Evolutionary conservation across 2,329 filamentous ascomycete genomes (phyloP).

Genomic region (Leptographium lundbergii): DNA sequence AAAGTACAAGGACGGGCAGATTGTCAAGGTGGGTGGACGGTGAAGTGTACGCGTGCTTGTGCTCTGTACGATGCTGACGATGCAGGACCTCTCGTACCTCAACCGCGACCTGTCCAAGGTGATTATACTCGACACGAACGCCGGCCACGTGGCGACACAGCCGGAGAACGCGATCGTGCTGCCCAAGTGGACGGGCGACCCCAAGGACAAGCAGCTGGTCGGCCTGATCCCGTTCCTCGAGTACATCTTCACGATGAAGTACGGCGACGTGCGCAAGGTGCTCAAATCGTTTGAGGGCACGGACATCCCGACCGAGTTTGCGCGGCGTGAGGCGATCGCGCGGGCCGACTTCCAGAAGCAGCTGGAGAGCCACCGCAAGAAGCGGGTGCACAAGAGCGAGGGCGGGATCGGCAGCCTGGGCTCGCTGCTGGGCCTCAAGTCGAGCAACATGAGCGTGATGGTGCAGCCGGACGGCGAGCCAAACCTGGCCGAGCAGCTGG

Average conservation of each 20-base stretch:
- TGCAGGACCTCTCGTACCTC: conserved; percentile 85
- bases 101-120: conserved; percentile 94
- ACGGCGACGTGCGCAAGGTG: conserved; percentile 73
- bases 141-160: conserved; percentile 70
- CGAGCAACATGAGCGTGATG: conserved; percentile 49
- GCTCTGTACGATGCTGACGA: neutral
- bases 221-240: conserved; percentile 91
- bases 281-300: conserved; percentile 81
- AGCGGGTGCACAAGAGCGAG: conserved; percentile 36
- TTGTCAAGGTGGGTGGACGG: conserved; percentile 66
- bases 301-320: conserved; percentile 82
- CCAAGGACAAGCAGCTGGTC: conserved; percentile 75
- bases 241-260: conserved; percentile 90
- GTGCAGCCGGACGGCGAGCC: conserved; percentile 52
- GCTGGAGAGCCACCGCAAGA: conserved; percentile 54
- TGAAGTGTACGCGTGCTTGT: too few species aligned
- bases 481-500: conserved; percentile 61
- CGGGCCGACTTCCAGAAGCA: conserved; percentile 76
- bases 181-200: conserved; percentile 77
- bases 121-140: conserved; percentile 82
- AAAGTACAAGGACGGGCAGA: conserved; percentile 88
- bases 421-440: conserved; percentile 66
- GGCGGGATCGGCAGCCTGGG: conserved; percentile 56
- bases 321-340: conserved; percentile 72
- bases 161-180: conserved; percentile 95